These are phyloP conservation scores for Aspergillus biplanus DNA, from an alignment of 495 filamentous ascomycete genomes.

Conservation along the genomic window DNA sequence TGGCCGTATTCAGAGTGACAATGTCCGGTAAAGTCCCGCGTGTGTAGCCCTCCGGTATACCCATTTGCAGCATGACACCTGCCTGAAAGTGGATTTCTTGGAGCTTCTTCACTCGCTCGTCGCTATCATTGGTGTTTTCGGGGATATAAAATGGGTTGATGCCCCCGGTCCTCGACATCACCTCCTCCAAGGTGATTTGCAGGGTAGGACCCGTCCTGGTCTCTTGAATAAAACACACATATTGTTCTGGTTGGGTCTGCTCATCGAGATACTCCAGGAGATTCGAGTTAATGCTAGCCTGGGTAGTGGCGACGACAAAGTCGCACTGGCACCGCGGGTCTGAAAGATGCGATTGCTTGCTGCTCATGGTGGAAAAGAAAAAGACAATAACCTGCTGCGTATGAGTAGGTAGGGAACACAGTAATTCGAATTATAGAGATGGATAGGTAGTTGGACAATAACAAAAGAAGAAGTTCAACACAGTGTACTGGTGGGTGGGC, in stretches of 20 bases:
- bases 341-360: conserved; percentile 9
- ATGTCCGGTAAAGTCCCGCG: conserved; percentile 5
- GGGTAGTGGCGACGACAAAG: conserved; percentile 22
- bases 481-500: too few relatives aligned
- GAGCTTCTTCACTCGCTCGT: not conserved
- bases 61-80: conserved; percentile 13
- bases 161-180: not conserved
- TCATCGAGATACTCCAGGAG: conserved; percentile 10
- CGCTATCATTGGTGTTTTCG: not conserved
- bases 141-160: conserved; percentile 18
- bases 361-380: not conserved
- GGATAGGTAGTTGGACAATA: not conserved
- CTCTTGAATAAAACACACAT: conserved; percentile 11
- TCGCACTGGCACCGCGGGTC: conserved; percentile 13
- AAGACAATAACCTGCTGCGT: not conserved
- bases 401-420: not conserved
- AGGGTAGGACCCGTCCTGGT: not conserved
- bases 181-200: conserved; percentile 7
- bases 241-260: conserved; percentile 3
- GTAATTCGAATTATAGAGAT: not conserved
- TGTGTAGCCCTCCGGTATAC: conserved; percentile 2
- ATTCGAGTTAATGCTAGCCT: conserved; percentile 21
- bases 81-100: not conserved
- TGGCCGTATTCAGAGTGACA: conserved; percentile 7
- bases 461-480: not conserved